Evolutionary conservation across 306 rosid species (phyloP).

Genomic region (Cucumis melo): DNA sequence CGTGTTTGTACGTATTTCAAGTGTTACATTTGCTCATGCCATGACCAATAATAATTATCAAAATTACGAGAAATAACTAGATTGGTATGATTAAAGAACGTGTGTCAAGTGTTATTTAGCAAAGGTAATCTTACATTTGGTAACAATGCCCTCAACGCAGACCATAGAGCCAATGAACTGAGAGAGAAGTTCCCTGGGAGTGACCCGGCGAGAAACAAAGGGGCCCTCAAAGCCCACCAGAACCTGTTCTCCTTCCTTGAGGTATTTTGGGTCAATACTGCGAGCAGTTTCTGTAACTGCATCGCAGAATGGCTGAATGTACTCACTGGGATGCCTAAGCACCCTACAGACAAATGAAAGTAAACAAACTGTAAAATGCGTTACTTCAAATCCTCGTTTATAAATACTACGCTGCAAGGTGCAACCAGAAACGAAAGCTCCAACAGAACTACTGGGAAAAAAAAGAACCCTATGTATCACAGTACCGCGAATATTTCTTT

Average conservation of each 20-base stretch:
- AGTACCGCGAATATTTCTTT: background rate
- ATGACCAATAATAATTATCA: background rate
- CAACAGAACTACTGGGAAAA: background rate
- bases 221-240: constrained; percentile 87
- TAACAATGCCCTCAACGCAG: constrained; percentile 84
- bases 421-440: background rate
- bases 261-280: constrained; percentile 53
- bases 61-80: background rate
- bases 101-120: background rate
- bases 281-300: constrained; percentile 85
- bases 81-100: background rate
- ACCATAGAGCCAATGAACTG: constrained; percentile 92
- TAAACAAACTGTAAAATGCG: background rate
- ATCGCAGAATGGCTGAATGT: constrained; percentile 68
- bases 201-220: constrained; percentile 78
- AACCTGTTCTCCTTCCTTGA: constrained; percentile 83
- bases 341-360: constrained; percentile 26
- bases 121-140: constrained; percentile 48
- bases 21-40: background rate
- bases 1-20: background rate
- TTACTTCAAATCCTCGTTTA: background rate
- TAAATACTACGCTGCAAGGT: too few species aligned
- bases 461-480: background rate
- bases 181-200: constrained; percentile 83
- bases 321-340: constrained; percentile 78